A percentile compares a stretch with the other conserved stretches of the same genome.
These are phyloP conservation scores for Zygoascus hellenicus DNA, from an alignment of 1,139 yeast genomes.

Conservation along the genomic window DNA sequence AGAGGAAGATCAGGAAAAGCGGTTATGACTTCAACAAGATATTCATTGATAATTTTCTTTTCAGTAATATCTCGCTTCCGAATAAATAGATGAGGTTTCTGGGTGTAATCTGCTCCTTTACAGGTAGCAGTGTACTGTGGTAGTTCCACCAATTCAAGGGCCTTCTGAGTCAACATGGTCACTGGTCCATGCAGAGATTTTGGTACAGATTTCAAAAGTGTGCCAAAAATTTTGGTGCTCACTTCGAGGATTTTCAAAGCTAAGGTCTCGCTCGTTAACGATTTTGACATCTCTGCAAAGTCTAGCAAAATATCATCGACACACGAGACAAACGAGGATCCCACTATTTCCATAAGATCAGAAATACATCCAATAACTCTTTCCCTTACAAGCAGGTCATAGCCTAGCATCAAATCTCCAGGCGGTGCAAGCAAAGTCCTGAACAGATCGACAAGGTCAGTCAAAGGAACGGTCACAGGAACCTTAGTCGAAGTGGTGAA, in stretches of 20 bases:
- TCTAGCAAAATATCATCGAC: conserved; percentile 25
- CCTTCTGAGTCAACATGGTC: background rate
- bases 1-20: conserved; percentile 50
- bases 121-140: background rate
- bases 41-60: conserved; percentile 38
- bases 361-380: conserved; percentile 16
- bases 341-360: conserved; percentile 17
- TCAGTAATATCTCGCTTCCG: conserved; percentile 2
- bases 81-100: conserved; percentile 5
- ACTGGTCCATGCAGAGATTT: background rate
- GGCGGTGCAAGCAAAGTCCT: conserved; percentile 18
- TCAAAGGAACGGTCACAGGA: conserved; percentile 29
- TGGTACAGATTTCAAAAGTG: background rate
- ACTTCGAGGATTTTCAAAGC: background rate
- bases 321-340: conserved; percentile 24
- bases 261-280: conserved; percentile 1
- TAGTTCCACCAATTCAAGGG: background rate
- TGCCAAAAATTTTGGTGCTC: background rate
- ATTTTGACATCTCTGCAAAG: conserved; percentile 15
- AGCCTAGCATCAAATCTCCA: conserved; percentile 20
- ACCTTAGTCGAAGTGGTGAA: conserved; percentile 24
- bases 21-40: conserved; percentile 47
- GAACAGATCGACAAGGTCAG: conserved; percentile 22
- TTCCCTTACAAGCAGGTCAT: background rate
- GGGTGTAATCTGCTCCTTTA: conserved; percentile 2